These are phyloP conservation scores for Trichoderma polysporum DNA, from an alignment of 2,329 filamentous ascomycete species.

Conservation along the genomic window DNA sequence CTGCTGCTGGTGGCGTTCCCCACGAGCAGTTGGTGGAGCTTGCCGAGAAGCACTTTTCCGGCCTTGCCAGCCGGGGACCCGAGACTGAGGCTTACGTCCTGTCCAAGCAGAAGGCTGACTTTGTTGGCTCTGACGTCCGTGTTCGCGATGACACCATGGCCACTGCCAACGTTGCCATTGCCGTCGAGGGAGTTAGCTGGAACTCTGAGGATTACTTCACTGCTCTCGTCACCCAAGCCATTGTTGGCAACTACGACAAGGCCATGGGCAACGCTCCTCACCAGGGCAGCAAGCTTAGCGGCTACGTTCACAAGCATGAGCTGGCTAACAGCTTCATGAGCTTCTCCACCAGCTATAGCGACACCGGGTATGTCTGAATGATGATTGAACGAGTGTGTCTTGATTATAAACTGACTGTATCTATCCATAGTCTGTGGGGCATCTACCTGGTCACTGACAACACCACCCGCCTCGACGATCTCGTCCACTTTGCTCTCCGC, in stretches of 20 bases:
- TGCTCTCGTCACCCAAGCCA: conserved; percentile 93
- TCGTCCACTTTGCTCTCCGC: conserved; percentile 96
- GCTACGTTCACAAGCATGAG: conserved; percentile 89
- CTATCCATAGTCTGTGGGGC: conserved; percentile 82
- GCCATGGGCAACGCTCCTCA: conserved; percentile 96
- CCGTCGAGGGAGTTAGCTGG: conserved; percentile 99
- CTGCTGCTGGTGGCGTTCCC: conserved; percentile 89
- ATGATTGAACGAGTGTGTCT: neutral
- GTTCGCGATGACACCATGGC: conserved; percentile 95
- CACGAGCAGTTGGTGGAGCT: conserved; percentile 93
- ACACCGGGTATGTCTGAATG: conserved; percentile 75
- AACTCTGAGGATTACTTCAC: conserved; percentile 99
- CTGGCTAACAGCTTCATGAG: conserved; percentile 99
- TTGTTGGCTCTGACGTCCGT: conserved; percentile 93
- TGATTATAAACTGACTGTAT: conserved; percentile 27
- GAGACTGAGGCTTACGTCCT: conserved; percentile 72
- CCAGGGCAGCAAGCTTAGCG: conserved; percentile 97
- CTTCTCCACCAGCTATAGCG: conserved; percentile 99
- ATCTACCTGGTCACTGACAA: conserved; percentile 97
- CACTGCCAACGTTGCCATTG: conserved; percentile 96
- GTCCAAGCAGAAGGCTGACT: conserved; percentile 87
- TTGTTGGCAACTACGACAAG: conserved; percentile 99
- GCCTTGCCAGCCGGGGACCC: conserved; percentile 72
- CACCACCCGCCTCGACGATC: conserved; percentile 82
- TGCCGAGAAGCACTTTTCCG: conserved; percentile 91